These are phyloP conservation scores for Phyllosticta paracitricarpa DNA, from an alignment of 2,329 filamentous ascomycete species.

Conservation along the genomic window DNA sequence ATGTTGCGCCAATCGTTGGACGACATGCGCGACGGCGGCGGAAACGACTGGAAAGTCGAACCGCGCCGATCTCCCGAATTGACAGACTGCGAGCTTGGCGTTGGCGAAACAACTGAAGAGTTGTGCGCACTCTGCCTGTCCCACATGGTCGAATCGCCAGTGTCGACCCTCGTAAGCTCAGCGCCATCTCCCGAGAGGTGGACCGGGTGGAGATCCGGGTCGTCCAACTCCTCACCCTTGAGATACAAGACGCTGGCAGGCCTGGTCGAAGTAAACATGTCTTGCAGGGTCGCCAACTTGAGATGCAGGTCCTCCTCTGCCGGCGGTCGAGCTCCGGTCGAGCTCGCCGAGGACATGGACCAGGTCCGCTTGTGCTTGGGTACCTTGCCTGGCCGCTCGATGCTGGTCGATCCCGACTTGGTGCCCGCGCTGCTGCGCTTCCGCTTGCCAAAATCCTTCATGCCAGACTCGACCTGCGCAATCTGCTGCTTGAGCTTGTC, in stretches of 20 bases:
- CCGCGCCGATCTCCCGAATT: slow-evolving; percentile 30
- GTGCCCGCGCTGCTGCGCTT: slow-evolving; percentile 44
- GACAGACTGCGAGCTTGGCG: slow-evolving; percentile 37
- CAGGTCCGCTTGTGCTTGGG: slow-evolving; percentile 88
- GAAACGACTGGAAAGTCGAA: slow-evolving; percentile 36
- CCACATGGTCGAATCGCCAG: slow-evolving; percentile 35
- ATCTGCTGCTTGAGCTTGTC: slow-evolving; percentile 95
- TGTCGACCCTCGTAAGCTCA: slow-evolving; percentile 47
- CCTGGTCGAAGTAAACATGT: slow-evolving; percentile 80
- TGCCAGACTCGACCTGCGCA: slow-evolving; percentile 56
- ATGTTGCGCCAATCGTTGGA: slow-evolving; percentile 50
- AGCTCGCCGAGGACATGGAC: slow-evolving; percentile 72
- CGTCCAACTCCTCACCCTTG: slow-evolving; percentile 65
- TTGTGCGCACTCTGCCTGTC: slow-evolving; percentile 34
- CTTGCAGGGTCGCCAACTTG: slow-evolving; percentile 68
- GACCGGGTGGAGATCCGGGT: slow-evolving; percentile 70
- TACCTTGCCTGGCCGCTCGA: slow-evolving; percentile 64
- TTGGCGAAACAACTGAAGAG: slow-evolving; percentile 44
- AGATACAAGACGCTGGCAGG: slow-evolving; percentile 71
- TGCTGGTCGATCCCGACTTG: slow-evolving; percentile 37
- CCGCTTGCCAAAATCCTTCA: slow-evolving; percentile 50
- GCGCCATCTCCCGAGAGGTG: slow-evolving; percentile 55
- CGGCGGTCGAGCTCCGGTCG: slow-evolving; percentile 33
- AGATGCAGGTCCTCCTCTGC: slow-evolving; percentile 63
- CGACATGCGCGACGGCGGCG: slow-evolving; percentile 33